Conservation (phyloP, 768 basidiomycete genomes). For the Mycena amicta region DNA sequence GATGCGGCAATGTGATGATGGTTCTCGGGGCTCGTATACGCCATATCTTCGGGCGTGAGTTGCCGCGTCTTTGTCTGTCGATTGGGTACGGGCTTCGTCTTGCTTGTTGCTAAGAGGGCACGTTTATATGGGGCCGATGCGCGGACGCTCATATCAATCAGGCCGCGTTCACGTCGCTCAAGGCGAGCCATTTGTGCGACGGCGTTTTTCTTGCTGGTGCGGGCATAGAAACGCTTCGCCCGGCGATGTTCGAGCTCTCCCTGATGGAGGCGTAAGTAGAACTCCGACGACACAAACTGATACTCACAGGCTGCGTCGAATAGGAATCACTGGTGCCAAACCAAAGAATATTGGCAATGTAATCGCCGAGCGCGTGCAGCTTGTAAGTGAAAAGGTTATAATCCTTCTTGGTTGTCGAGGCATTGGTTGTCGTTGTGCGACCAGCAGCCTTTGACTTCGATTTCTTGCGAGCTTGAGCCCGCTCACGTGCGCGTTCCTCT, state of each 20-base stretch:
- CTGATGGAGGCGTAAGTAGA: conserved; percentile 20
- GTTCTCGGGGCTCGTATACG: conserved; percentile 8
- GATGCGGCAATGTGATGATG: conserved; percentile 19
- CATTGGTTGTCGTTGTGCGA: conserved; percentile 3
- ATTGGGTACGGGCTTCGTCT: not conserved
- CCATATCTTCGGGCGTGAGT: not conserved
- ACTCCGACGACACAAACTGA: not conserved
- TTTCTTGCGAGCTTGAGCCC: conserved; percentile 13
- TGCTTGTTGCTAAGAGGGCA: not conserved
- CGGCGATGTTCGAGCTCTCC: conserved; percentile 38
- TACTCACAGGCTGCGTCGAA: conserved; percentile 42
- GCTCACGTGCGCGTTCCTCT: conserved; percentile 36
- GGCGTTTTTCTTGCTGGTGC: conserved; percentile 32
- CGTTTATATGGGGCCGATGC: not conserved
- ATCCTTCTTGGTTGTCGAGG: conserved; percentile 16
- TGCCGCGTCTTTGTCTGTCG: not conserved
- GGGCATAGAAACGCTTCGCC: conserved; percentile 35
- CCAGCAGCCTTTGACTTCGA: conserved; percentile 1
- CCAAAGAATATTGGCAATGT: conserved; percentile 36
- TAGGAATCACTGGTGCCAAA: conserved; percentile 22
- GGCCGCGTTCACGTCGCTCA: conserved; percentile 8
- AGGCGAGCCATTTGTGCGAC: conserved; percentile 26
- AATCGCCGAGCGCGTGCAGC: conserved; percentile 41
- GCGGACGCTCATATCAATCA: not conserved
- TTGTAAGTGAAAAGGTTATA: conserved; percentile 40